phyloP scores from a whole-genome alignment of 345 rosid species.

The Linum lewisii region DNA sequence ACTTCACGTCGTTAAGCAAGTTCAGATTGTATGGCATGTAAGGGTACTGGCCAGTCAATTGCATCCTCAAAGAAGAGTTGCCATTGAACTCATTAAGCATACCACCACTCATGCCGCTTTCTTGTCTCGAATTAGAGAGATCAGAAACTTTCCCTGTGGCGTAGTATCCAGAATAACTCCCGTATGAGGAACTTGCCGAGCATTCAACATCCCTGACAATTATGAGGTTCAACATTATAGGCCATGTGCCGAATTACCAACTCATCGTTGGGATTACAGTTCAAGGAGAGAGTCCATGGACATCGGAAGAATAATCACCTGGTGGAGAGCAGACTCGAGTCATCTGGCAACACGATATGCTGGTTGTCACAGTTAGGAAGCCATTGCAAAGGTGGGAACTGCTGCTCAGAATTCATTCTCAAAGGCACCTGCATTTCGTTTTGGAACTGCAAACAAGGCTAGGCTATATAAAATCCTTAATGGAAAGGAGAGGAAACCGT shows the following conservation, averaged over 20 bases:
- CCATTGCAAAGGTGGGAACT: conserved; percentile 43
- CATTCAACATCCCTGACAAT: conserved; percentile 68
- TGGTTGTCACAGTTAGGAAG: conserved; percentile 37
- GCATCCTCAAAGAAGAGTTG: conserved; percentile 33
- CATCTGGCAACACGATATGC: conserved; percentile 39
- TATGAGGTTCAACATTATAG: too few relatives aligned
- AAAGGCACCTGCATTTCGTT: conserved; percentile 45
- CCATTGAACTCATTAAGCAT: conserved; percentile 46
- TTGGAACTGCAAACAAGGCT: conserved; percentile 36
- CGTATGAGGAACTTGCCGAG: conserved; percentile 64
- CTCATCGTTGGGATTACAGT: neutral
- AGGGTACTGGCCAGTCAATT: conserved; percentile 35
- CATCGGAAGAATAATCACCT: conserved; percentile 23
- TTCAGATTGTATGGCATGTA: conserved; percentile 37
- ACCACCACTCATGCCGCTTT: conserved; percentile 27
- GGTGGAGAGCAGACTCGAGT: conserved; percentile 36
- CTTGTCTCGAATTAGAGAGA: conserved; percentile 50
- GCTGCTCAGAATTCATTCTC: conserved; percentile 47
- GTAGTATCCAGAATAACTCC: conserved; percentile 60
- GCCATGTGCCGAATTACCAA: neutral
- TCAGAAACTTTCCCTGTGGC: conserved; percentile 51
- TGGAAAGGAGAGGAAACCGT: neutral
- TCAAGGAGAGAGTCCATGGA: too few relatives aligned
- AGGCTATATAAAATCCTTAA: conserved; percentile 9
- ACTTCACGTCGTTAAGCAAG: conserved; percentile 35